A percentile compares a stretch with the other conserved stretches of the same genome.
Evolutionary conservation across 441 rosid genomes (phyloP).

Genomic region (Corymbia citriodora): DNA sequence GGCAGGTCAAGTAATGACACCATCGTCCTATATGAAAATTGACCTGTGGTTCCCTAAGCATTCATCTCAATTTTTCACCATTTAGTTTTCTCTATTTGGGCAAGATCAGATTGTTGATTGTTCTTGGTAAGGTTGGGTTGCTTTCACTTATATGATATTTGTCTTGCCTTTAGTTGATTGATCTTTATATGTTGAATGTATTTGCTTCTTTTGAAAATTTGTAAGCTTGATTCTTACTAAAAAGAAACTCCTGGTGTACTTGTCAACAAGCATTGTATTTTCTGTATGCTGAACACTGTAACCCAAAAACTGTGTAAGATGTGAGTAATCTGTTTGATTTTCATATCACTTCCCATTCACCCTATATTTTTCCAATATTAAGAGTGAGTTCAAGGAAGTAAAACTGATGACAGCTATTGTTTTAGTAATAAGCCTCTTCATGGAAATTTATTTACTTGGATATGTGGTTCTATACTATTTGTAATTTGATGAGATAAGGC

Average conservation of each 20-base stretch:
- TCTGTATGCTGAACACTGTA: neutral
- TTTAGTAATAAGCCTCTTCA: neutral
- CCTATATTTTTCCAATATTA: neutral
- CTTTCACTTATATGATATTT: neutral
- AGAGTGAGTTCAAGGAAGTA: neutral
- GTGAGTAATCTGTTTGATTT: neutral
- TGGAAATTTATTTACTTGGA: neutral
- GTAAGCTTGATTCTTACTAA: neutral
- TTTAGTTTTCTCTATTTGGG: neutral
- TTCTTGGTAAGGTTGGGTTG: neutral
- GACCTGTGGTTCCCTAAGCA: neutral
- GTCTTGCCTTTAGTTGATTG: neutral
- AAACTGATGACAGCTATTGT: neutral
- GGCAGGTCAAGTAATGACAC: neutral
- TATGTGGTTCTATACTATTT: neutral
- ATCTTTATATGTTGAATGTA: neutral
- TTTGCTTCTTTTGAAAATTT: neutral
- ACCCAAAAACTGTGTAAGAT: neutral
- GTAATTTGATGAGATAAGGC: neutral
- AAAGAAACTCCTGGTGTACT: neutral
- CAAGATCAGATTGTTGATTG: neutral
- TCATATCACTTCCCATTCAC: neutral
- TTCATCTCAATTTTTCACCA: neutral
- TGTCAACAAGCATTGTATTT: neutral
- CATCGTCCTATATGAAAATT: neutral